Percentiles rank a stretch among this genome's conserved stretches.
phyloP scores from a whole-genome alignment of 805 yeast genomes.

The Ogataea polymorpha region DNA sequence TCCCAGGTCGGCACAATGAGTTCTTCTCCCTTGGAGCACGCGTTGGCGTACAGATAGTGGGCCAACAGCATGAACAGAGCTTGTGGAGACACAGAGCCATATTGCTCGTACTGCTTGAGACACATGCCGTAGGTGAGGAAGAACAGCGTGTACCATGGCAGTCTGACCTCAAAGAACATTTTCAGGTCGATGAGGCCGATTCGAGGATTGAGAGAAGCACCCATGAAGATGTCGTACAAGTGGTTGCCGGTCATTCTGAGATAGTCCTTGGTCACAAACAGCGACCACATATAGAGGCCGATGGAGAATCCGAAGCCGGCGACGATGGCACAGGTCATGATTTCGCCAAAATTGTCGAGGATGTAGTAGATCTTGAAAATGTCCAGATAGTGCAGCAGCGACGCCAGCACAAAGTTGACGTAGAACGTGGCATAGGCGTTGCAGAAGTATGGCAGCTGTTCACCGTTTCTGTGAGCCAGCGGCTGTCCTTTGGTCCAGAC shows the following conservation, averaged over 20 bases:
- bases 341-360: conserved; percentile 80
- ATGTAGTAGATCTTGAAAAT: conserved; percentile 70
- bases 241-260: conserved; percentile 90
- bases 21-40: conserved; percentile 97
- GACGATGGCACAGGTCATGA: conserved; percentile 88
- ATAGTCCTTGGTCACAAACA: conserved; percentile 66
- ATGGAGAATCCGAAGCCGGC: conserved; percentile 72
- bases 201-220: conserved; percentile 95
- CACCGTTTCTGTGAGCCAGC: conserved; percentile 71
- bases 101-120: conserved; percentile 73
- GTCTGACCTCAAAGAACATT: conserved; percentile 95
- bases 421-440: conserved; percentile 88
- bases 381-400: conserved; percentile 69
- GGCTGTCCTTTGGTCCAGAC: conserved; percentile 95
- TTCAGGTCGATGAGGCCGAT: conserved; percentile 89
- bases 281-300: conserved; percentile 64
- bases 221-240: conserved; percentile 92
- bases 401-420: conserved; percentile 53
- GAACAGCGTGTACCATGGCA: conserved; percentile 92
- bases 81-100: conserved; percentile 79
- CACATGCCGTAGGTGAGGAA: conserved; percentile 73
- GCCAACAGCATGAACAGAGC: conserved; percentile 71
- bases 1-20: conserved; percentile 98
- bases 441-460: conserved; percentile 88
- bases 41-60: conserved; percentile 93